Conservation (phyloP, 345 rosid genomes). For the Euphorbia peplus region DNA sequence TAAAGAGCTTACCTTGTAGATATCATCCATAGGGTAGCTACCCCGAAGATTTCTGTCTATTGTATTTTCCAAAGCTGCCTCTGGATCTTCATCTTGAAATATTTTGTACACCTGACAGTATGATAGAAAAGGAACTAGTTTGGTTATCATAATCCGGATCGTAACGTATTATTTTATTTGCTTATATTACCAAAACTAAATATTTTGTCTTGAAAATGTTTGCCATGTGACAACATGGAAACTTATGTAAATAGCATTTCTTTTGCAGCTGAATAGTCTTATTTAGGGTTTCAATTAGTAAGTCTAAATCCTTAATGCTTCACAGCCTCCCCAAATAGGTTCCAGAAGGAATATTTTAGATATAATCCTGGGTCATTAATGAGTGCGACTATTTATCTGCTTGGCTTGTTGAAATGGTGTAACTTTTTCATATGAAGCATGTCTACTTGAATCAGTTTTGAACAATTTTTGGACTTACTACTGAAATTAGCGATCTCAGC, state of each 20-base stretch:
- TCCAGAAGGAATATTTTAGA: neutral
- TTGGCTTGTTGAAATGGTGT: neutral
- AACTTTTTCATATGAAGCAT: neutral
- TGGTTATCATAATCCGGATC: neutral
- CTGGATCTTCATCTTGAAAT: conserved; percentile 42
- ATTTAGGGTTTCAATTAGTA: neutral
- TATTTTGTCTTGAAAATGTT: neutral
- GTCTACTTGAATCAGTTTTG: neutral
- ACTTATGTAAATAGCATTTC: neutral
- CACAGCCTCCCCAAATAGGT: neutral
- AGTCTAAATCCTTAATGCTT: neutral
- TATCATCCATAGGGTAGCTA: conserved; percentile 47
- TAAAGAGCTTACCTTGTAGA: conserved; percentile 39
- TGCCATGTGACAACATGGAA: too few species aligned
- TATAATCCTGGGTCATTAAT: neutral
- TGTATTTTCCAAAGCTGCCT: conserved; percentile 36
- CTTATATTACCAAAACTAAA: neutral
- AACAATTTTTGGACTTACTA: conserved; percentile 30
- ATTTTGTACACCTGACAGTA: conserved; percentile 34
- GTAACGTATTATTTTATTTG: neutral
- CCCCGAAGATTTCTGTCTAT: conserved; percentile 45
- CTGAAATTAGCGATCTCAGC: conserved; percentile 44
- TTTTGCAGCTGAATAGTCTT: neutral
- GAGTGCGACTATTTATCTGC: neutral
- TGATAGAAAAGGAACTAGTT: neutral